Evolutionary conservation across 2,329 filamentous ascomycete species (phyloP), one percentile per base, ranked within the genome.

Genomic region (Allantophomopsis lycopodina): DNA sequence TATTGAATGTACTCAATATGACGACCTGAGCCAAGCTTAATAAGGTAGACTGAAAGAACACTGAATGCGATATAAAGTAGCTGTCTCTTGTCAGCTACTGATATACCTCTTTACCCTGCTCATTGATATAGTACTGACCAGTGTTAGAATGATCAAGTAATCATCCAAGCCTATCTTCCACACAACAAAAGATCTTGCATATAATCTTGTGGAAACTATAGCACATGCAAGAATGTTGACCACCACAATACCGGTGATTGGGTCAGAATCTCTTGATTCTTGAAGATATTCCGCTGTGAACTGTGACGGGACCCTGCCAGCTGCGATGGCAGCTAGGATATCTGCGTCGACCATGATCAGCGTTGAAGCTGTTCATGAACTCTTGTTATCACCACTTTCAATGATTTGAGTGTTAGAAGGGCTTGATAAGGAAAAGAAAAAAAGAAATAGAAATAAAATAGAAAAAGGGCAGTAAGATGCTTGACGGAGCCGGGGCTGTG

Each of bases 1-100:
- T 68, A 66, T 49, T 66, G 50, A 33, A 67, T 63, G 38, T 62
- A 67, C 11, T 53, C 59, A 39, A 60, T 63, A 41, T 67, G 64
- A 11, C 64, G 54, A 8, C 67, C 68, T 4, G 65, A 68, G 16
- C 67, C 67, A 11, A 69, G 46, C 3, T 60, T 44, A 46, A 71
- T 70, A 35, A 70, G 54, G 21, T 59, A 44, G 35, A 69, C 56
- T 14, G 32, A 34, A 8, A 34, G 32, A 17, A 34, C 12, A 12
- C n/a, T 7, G 13, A 34, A 34, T 14, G 32, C n/a, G 7, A 34
- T 34, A 17, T 34, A 34, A 11, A 34, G 32, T 12, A 28, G 23
- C 23, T 28, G 8, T 28, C 7, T 28, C 7, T 28, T 28, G 23
- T 28, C 23, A 28, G 23, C 23, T 28, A 8, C 5, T 10, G 10